phyloP scores from a whole-genome alignment of 768 basidiomycete species.

The Xerocomus spinulosus region DNA sequence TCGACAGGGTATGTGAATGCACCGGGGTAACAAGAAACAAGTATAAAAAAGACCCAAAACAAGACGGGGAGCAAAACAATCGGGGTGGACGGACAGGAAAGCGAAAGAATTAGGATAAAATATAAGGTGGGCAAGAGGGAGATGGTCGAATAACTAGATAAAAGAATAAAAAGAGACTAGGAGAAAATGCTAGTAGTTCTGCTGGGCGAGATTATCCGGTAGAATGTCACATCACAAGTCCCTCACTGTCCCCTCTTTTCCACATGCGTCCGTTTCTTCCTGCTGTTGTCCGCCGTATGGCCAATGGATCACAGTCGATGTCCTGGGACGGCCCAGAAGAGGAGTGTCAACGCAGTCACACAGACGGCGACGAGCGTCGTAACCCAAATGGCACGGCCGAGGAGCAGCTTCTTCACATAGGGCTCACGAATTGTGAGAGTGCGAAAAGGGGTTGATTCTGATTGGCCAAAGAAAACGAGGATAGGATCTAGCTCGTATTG shows the following conservation, averaged over 20 bases:
- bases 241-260: slow-evolving; percentile 8
- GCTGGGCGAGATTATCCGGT: slow-evolving; percentile 20
- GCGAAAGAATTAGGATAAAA: slow-evolving; percentile 24
- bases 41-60: slow-evolving; percentile 10
- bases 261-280: slow-evolving; percentile 9
- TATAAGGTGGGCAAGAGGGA: slow-evolving; percentile 19
- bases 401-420: slow-evolving; percentile 86
- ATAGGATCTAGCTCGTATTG: slow-evolving; percentile 97
- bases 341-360: slow-evolving; percentile 75
- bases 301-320: slow-evolving; percentile 59
- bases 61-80: slow-evolving; percentile 17
- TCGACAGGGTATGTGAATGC: slow-evolving; percentile 21
- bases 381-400: slow-evolving; percentile 92
- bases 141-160: slow-evolving; percentile 28
- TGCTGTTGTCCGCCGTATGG: background rate
- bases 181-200: slow-evolving; percentile 12
- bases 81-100: slow-evolving; percentile 17
- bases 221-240: slow-evolving; percentile 16
- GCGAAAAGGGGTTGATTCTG: slow-evolving; percentile 96
- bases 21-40: slow-evolving; percentile 21
- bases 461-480: slow-evolving; percentile 88
- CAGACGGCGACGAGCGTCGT: slow-evolving; percentile 70
- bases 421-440: slow-evolving; percentile 89
- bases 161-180: slow-evolving; percentile 30
- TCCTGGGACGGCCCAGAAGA: slow-evolving; percentile 96